phyloP scores from a whole-genome alignment of 768 basidiomycete genomes.

The Suillus ampliporus region DNA sequence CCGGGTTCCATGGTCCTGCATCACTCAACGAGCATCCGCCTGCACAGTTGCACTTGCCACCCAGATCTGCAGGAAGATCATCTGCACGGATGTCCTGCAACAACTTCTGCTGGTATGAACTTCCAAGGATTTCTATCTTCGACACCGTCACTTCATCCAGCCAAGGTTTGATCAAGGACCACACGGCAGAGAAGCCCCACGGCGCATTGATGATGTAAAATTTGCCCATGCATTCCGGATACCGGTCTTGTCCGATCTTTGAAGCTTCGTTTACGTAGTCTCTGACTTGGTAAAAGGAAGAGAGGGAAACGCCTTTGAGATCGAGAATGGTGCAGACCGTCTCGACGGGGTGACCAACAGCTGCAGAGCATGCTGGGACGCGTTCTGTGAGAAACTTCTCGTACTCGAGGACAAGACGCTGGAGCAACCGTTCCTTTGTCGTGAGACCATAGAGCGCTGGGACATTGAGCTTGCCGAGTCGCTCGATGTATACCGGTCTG shows the following conservation, averaged over 20 bases:
- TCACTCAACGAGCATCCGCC: conserved; percentile 89
- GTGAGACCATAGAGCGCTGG: conserved; percentile 81
- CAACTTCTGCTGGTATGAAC: conserved; percentile 71
- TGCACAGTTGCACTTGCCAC: conserved; percentile 77
- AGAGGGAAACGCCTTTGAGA: conserved; percentile 69
- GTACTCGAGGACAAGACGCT: conserved; percentile 92
- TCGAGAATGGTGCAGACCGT: conserved; percentile 98
- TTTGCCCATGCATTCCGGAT: conserved; percentile 95
- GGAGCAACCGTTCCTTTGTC: conserved; percentile 84
- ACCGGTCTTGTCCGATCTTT: conserved; percentile 86
- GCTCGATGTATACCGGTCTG: conserved; percentile 94
- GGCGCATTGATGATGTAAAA: conserved; percentile 99
- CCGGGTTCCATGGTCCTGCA: conserved; percentile 87
- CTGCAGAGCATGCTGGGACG: conserved; percentile 76
- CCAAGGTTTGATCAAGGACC: conserved; percentile 90
- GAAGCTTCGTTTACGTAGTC: conserved; percentile 84
- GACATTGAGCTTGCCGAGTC: conserved; percentile 89
- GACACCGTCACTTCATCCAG: conserved; percentile 93
- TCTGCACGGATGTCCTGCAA: conserved; percentile 82
- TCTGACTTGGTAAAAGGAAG: conserved; percentile 89
- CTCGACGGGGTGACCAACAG: conserved; percentile 87
- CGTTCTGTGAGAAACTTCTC: conserved; percentile 85
- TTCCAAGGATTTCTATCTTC: conserved; percentile 92
- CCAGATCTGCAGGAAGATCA: conserved; percentile 85
- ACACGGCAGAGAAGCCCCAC: conserved; percentile 89